A percentile compares a stretch with the other conserved stretches of the same genome.
phyloP scores from a whole-genome alignment of 2,329 filamentous ascomycete species.

The Moelleriella libera region DNA sequence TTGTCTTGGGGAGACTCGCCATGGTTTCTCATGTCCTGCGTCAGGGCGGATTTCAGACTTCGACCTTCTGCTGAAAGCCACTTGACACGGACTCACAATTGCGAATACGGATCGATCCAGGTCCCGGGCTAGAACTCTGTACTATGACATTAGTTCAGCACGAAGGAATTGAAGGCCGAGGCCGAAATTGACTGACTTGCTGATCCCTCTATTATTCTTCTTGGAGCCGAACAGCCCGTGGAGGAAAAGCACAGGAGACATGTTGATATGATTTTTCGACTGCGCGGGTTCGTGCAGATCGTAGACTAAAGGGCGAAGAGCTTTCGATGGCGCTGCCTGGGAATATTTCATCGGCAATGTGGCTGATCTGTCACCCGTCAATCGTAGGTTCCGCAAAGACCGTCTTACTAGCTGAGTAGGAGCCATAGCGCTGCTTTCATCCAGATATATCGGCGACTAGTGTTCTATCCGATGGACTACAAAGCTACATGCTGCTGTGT shows the following conservation, averaged over 20 bases:
- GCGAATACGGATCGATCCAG: slow-evolving; percentile 70
- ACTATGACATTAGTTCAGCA: neutral
- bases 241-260: slow-evolving; percentile 65
- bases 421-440: neutral
- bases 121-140: slow-evolving; percentile 66
- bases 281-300: slow-evolving; percentile 50
- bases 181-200: slow-evolving; percentile 53
- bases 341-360: neutral
- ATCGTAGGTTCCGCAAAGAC: neutral
- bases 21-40: slow-evolving; percentile 80
- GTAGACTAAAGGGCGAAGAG: slow-evolving; percentile 35
- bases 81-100: slow-evolving; percentile 39
- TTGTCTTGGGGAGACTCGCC: slow-evolving; percentile 71
- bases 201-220: slow-evolving; percentile 86
- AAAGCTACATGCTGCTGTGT: too few species aligned
- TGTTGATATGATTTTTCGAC: slow-evolving; percentile 20
- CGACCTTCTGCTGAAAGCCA: neutral
- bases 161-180: neutral
- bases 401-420: neutral
- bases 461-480: neutral
- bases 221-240: slow-evolving; percentile 92
- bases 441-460: neutral
- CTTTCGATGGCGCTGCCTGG: neutral
- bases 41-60: neutral
- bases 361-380: neutral